A percentile compares a stretch with the other conserved stretches of the same genome.
These are phyloP conservation scores for Alternaria viburni DNA, from an alignment of 2,329 filamentous ascomycete genomes.

Conservation along the genomic window DNA sequence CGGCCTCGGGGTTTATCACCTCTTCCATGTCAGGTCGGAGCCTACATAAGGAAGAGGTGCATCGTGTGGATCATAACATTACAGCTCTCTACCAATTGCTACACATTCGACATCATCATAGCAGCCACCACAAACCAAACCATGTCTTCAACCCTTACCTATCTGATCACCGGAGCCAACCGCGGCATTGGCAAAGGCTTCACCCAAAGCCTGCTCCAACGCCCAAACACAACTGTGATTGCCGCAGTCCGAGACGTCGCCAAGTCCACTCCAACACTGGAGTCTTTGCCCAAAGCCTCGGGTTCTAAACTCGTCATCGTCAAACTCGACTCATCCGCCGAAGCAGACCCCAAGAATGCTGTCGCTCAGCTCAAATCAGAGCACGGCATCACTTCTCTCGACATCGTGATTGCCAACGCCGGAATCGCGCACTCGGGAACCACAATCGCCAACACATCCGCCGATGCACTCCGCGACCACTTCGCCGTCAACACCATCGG, in stretches of 20 bases:
- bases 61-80: background rate
- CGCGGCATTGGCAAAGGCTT: constrained; percentile 20
- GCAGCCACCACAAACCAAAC: too few relatives aligned
- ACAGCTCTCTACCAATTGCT: background rate
- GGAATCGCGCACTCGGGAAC: constrained; percentile 42
- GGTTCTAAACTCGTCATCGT: constrained; percentile 24
- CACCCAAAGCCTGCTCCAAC: constrained; percentile 8
- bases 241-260: constrained; percentile 17
- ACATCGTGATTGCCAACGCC: constrained; percentile 62
- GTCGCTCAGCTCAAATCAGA: constrained; percentile 4
- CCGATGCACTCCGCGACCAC: constrained; percentile 2
- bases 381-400: constrained; percentile 51
- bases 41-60: background rate
- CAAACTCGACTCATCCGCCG: constrained; percentile 14
- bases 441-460: background rate
- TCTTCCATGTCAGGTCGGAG: background rate
- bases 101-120: background rate
- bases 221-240: constrained; percentile 25
- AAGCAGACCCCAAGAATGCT: constrained; percentile 12
- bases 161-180: constrained; percentile 1
- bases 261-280: background rate
- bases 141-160: background rate
- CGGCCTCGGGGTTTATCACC: background rate
- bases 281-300: constrained; percentile 42
- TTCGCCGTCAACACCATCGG: constrained; percentile 52